Evolutionary conservation across 2,329 filamentous ascomycete genomes (phyloP), one percentile per base, ranked within the genome.

Genomic region (Stagonosporopsis chrysanthemi): DNA sequence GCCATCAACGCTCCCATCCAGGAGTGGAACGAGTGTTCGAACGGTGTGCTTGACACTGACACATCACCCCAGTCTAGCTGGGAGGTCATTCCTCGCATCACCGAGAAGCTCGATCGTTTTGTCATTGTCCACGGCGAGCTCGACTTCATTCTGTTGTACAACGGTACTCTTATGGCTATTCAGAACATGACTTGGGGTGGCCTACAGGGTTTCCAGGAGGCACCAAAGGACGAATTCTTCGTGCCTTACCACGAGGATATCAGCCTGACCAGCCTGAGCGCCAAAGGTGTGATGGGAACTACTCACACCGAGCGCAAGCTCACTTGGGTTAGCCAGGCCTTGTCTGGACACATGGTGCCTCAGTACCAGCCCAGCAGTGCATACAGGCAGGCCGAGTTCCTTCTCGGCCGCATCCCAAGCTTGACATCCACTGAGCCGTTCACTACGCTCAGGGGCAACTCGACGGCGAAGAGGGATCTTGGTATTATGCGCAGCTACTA

Each of bases 101-200:
- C 94, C 61, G 90, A 94, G 67, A 80, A 81, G 29, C 90, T 89
- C 1, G 82, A 89, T 43, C 88, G 70, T 60, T 90, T 91, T 8
- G 82, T 95, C 64, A 86, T 95, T 67, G 88, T 82, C 2, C 90
- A 93, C 68, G 91, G 90, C 11, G 78, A 84, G 45, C 82, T 89
- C 11, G 91, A 92, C 76, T 90, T 83, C 69, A 82, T 90, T 58
- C 81, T 91, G 9, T 79, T 88, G 23, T 80, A 82, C 67, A 89
- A 90, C 71, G 90, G 90, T 15, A 89, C 89, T 0, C 80, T 94
- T 1, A 79, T 91, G 6, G 83, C 84, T 1, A 87, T 93, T 56
- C 90, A 94, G 71, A 92, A 92, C 78, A 91, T 93, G 87, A 92
- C 89, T 0, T 94, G 87, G 86, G 85, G 86, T 55, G 90, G 90